These are phyloP conservation scores for Zymoseptoria passerinii DNA, from an alignment of 2,329 filamentous ascomycete genomes.

Conservation along the genomic window DNA sequence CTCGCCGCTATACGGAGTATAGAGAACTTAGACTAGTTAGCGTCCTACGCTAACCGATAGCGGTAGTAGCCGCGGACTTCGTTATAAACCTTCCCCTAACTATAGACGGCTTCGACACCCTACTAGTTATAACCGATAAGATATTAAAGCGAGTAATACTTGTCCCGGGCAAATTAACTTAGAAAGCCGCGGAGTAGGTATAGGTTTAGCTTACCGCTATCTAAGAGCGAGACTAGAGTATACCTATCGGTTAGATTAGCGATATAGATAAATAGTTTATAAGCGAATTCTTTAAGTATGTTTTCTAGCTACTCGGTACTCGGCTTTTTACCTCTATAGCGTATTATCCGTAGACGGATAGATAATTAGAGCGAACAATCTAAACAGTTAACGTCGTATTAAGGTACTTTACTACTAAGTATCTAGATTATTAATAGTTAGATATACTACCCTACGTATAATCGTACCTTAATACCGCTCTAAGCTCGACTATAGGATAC, in stretches of 20 bases:
- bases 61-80: too few species aligned
- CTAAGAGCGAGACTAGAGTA: not conserved
- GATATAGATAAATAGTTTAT: not conserved
- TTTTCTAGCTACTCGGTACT: not conserved
- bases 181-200: not conserved
- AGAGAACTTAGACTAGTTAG: too few species aligned
- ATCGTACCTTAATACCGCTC: not conserved
- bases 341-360: not conserved
- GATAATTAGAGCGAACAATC: not conserved
- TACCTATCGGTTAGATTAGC: not conserved
- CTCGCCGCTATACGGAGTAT: too few species aligned
- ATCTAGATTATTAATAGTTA: not conserved
- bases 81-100: too few species aligned
- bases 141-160: not conserved
- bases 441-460: not conserved
- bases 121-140: conserved; percentile 2
- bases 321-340: not conserved
- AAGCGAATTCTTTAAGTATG: not conserved
- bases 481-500: not conserved
- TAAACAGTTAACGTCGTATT: not conserved
- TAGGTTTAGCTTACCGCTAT: not conserved
- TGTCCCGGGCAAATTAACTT: not conserved
- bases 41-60: too few species aligned
- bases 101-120: too few species aligned
- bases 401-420: not conserved